phyloP scores from a whole-genome alignment of 2,329 filamentous ascomycete species.

The Botryosphaeria dothidea region DNA sequence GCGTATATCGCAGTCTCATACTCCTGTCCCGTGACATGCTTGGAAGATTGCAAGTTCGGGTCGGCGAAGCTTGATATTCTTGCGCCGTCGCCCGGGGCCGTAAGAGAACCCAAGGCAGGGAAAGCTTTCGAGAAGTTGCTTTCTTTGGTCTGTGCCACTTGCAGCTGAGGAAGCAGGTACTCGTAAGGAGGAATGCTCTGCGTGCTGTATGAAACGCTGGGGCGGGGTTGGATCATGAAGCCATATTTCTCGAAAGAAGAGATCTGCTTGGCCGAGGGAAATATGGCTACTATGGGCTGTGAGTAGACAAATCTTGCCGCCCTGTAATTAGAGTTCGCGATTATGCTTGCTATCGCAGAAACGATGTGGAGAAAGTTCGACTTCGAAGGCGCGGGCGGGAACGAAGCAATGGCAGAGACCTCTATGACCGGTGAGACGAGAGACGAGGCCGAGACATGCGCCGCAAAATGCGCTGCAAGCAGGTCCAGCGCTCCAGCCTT shows the following conservation, averaged over 20 bases:
- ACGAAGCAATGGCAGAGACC: conserved; percentile 25
- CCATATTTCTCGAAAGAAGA: conserved; percentile 10
- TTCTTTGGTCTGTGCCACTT: conserved; percentile 41
- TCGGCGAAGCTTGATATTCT: conserved; percentile 34
- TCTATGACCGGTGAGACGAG: conserved; percentile 22
- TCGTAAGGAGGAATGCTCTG: conserved; percentile 18
- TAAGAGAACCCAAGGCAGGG: conserved; percentile 41
- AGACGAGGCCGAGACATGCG: conserved; percentile 33
- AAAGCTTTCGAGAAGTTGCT: conserved; percentile 43
- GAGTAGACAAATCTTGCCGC: conserved; percentile 62
- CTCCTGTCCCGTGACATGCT: conserved; percentile 39
- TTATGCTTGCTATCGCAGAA: conserved; percentile 73
- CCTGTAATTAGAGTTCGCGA: conserved; percentile 76
- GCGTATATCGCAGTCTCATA: conserved; percentile 49
- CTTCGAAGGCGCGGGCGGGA: conserved; percentile 57
- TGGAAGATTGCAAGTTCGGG: conserved; percentile 28
- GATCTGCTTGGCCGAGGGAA: conserved; percentile 20
- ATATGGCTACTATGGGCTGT: conserved; percentile 34
- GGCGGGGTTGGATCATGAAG: conserved; percentile 7
- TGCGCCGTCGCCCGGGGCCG: conserved; percentile 6
- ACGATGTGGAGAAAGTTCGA: conserved; percentile 69
- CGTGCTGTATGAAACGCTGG: not conserved
- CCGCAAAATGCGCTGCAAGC: conserved; percentile 69
- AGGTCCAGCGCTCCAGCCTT: conserved; percentile 75
- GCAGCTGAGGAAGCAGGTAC: conserved; percentile 38